Conservation (phyloP, 805 yeast genomes). For the Candida vartiovaarae region DNA sequence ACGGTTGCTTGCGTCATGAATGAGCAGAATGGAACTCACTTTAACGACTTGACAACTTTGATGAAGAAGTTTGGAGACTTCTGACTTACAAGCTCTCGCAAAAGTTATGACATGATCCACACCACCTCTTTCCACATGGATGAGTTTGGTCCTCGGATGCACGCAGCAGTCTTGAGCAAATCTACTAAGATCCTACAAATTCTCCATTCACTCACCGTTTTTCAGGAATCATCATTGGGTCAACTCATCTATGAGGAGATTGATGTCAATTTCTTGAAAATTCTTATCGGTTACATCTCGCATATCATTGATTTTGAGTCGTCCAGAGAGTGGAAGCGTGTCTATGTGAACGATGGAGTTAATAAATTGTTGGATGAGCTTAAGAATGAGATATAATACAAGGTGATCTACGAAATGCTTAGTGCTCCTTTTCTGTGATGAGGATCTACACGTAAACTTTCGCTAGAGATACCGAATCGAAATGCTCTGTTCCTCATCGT, state of each 20-base stretch:
- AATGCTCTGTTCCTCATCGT: too few relatives aligned
- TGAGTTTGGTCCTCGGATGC: constrained; percentile 15
- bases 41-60: constrained; percentile 16
- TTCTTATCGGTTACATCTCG: constrained; percentile 17
- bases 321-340: constrained; percentile 24
- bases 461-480: too few relatives aligned
- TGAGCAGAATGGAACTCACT: constrained; percentile 14
- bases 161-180: constrained; percentile 9
- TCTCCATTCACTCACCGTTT: neutral
- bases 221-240: constrained; percentile 4
- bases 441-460: too few relatives aligned
- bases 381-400: constrained; percentile 12
- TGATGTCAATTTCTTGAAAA: neutral
- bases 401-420: too few relatives aligned
- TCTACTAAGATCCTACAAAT: constrained; percentile 12
- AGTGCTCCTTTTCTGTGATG: too few relatives aligned
- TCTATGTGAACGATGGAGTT: constrained; percentile 26
- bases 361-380: constrained; percentile 21
- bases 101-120: constrained; percentile 22
- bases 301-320: constrained; percentile 30
- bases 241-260: too few relatives aligned
- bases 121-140: constrained; percentile 25
- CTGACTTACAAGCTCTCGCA: constrained; percentile 14
- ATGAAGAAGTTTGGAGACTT: constrained; percentile 25
- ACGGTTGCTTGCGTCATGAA: constrained; percentile 22